Evolutionary conservation across 139 green algal species (phyloP), one percentile per base, ranked within the genome.

Genomic region (Haematococcus lacustris): DNA sequence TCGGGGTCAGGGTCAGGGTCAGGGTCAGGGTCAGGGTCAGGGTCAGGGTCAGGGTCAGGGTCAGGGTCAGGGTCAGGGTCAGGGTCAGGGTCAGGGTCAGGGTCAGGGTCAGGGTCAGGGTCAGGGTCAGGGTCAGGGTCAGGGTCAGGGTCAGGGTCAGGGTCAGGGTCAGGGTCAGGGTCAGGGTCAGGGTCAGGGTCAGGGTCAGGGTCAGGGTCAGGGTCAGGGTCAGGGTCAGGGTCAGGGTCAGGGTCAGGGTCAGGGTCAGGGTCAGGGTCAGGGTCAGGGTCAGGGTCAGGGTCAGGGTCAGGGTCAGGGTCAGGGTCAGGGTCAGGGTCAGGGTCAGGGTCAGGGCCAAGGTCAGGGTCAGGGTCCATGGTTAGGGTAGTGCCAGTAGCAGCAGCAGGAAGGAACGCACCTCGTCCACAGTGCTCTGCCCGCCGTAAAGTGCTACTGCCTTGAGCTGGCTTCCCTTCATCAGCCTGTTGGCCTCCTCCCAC

Each of bases 401-500:
- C 30, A 35, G 26, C 40, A 40, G n/a, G 40, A 34, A 41, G 26
- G 41, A 23, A 5, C 59, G 26, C 39, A 73, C 61, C 64, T 79
- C 39, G 33, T 73, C 64, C 40, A 70, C 78, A 25, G 76, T 51
- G 17, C 39, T 51, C 33, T 72, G 63, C 2, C 78, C 78, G 1
- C 78, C 73, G 9, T 67, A 41, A 40, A 76, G 62, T 13, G 13
- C 21, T 32, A 74, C 33, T 3, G 57, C 71, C 66, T 77, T 79
- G 50, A 83, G 47, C 66, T 83, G 78, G 0, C 30, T 62, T 26
- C 66, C 70, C 21, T 50, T 47, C 6, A 72, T 43, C 5, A 83
- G 66, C 47, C 57, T 3, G 35, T 37, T 43, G 1, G 37, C 62
- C 26, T 73, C 75, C 4, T 73, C 51, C 7, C 21, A 2, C 25